These are phyloP conservation scores for Penicillium glabrum DNA, from an alignment of 2,329 filamentous ascomycete genomes.

Conservation along the genomic window DNA sequence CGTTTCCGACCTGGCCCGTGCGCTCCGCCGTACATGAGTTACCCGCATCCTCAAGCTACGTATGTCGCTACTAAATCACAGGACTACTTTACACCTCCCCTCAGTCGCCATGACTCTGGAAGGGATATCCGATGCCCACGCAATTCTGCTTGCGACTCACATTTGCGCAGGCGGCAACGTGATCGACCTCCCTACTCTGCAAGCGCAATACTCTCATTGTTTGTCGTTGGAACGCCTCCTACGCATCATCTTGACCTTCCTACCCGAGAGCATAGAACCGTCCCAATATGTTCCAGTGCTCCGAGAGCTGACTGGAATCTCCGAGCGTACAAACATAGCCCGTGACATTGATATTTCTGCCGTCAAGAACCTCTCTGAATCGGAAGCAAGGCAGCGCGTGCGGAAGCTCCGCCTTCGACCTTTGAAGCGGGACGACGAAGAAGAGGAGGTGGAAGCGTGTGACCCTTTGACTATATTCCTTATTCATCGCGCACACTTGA, in stretches of 20 bases:
- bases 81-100: neutral
- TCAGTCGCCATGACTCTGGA: constrained; percentile 37
- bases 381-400: constrained; percentile 53
- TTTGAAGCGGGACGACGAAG: constrained; percentile 48
- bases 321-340: constrained; percentile 20
- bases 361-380: constrained; percentile 50
- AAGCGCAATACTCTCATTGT: constrained; percentile 47
- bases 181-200: constrained; percentile 51
- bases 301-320: constrained; percentile 45
- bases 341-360: constrained; percentile 47
- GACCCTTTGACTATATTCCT: constrained; percentile 58
- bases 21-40: constrained; percentile 25
- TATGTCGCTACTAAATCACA: neutral
- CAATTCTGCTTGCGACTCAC: constrained; percentile 58
- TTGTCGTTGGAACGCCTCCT: constrained; percentile 56
- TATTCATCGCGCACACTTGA: constrained; percentile 59
- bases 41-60: constrained; percentile 19
- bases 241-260: constrained; percentile 60
- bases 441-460: constrained; percentile 42
- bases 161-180: constrained; percentile 57
- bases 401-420: constrained; percentile 53
- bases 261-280: constrained; percentile 60
- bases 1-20: constrained; percentile 32
- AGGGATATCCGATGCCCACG: constrained; percentile 55
- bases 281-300: constrained; percentile 50